Base-by-base conservation (phyloP, 305 asterid species). In the Fraxinus albicans region DNA sequence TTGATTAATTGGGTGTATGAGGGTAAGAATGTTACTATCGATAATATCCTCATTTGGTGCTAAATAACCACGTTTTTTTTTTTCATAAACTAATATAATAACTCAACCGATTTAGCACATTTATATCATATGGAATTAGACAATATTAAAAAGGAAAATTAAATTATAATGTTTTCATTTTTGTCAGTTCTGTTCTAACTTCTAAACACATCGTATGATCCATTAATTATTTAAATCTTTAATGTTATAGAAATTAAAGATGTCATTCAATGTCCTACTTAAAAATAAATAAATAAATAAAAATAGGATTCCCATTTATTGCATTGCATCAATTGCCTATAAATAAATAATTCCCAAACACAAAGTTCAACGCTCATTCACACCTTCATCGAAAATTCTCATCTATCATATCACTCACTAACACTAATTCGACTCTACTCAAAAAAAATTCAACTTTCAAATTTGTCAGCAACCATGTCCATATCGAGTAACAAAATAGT, bases 241-340 rank as follows among this genome's bases (percentile, higher is more conserved):
- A 34, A 33, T 31, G 34, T 75, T 34, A 67, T 83, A n/a, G 80
- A 53, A 40, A 73, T 58, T 10, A 53, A 27, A 21, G 74, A 78
- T 58, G 27, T 25, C 67, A 60, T 50, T 77, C 3, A 77, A 77
- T 50, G 23, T 69, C 15, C 40, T 60, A 3, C 81, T 60, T 29
- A 33, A 53, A 3, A 33, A 33, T 3, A 3, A 33, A 33, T 3
- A 34, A 29, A 29, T 29, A 29, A 29, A 34, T 0, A 78, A 33
- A 3, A 33, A 17, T 74, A 6, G 23, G 38, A 29, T 75, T 78
- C 25, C 63, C 80, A 83, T 86, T 76, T 29, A 79, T 75, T 79
- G 77, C 35, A 77, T 63, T 17, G 63, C 73, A 42, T 50, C 40
- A 70, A n/a, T 67, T 80, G 78, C 44, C 3, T 35, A 74, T 35